Evolutionary conservation across 140 eudicot genomes (phyloP).

Genomic region (Stevia rebaudiana): DNA sequence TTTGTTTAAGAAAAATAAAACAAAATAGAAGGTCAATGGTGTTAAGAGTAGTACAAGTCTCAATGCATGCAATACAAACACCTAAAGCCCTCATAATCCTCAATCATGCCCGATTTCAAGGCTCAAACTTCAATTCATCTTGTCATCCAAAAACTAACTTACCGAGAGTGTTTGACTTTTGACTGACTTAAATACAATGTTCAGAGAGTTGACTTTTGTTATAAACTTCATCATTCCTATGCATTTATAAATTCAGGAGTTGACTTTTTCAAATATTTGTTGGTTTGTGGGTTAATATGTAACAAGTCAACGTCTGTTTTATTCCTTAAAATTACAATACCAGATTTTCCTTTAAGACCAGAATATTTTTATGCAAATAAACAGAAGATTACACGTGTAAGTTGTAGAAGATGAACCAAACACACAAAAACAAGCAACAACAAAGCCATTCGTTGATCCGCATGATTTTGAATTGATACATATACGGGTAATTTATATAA

Average conservation of each 20-base stretch:
- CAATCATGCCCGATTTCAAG: constrained; percentile 30
- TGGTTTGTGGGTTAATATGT: constrained; percentile 25
- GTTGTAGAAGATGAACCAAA: background rate
- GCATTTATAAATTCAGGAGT: constrained; percentile 14
- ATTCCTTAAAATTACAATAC: background rate
- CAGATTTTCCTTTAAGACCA: background rate
- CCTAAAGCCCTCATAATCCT: constrained; percentile 22
- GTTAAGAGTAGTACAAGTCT: background rate
- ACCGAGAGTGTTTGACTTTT: constrained; percentile 29
- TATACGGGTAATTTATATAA: too few relatives aligned
- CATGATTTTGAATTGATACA: background rate
- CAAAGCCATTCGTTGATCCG: background rate
- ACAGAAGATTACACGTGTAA: constrained; percentile 9
- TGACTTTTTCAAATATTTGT: constrained; percentile 22
- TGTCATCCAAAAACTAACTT: background rate
- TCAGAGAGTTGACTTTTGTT: constrained; percentile 28
- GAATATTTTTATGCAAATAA: background rate
- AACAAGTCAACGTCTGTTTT: constrained; percentile 16
- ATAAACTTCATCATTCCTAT: constrained; percentile 16
- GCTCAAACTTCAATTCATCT: constrained; percentile 29
- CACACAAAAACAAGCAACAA: background rate
- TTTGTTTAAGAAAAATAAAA: too few relatives aligned
- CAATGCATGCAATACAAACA: constrained; percentile 1
- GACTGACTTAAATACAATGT: constrained; percentile 1
- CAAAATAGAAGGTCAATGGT: too few relatives aligned